Evolutionary conservation across 352 stramenopile species (phyloP), one percentile per base, ranked within the genome.

Genomic region (Blastocystis hominis): DNA sequence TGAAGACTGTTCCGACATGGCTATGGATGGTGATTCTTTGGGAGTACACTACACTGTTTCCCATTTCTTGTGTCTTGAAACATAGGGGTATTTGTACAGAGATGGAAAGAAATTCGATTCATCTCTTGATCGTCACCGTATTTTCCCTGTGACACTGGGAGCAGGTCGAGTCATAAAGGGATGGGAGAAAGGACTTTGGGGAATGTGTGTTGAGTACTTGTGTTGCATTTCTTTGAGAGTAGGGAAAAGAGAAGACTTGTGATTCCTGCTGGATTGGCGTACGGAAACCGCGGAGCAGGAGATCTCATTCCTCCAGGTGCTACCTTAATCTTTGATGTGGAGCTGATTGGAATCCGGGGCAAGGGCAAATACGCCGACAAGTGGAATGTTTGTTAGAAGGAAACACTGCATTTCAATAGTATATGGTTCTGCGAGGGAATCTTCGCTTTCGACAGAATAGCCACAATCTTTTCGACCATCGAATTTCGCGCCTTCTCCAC

Each of bases 31-130:
- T 15, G 72, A 84, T n/a, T 17, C 66, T 6, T n/a, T 84, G 55
- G 72, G 72, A 20, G 72, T 84, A 24, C 72, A 84, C 17, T 84
- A 84, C 36, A 84, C 72, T 54, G 72, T 84, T 30, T 80, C 30
- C 24, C 17, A 15, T 62, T 62, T 3, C 46, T 46, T 64, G 50
- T 2, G 17, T 69, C 4, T 66, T 17, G 46, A n/a, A 30, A 64
- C 9, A 2, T 47, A 84, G 72, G 72, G 72, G 0, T 84, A 84
- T n/a, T 40, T 91, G 1, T 91, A 89, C 62, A 89, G 69, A 4
- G 75, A 90, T 86, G 89, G 88, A 42, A 90, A 89, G 75, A 87
- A 90, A 54, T 91, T 91, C 38, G 90, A 91, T 80, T 91, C 89
- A n/a, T 91, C 90, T 42, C 86, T 91, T n/a, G 69, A 89, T 15